Conservation (phyloP, 495 filamentous ascomycete species). For the Aspergillus kassunensis region DNA sequence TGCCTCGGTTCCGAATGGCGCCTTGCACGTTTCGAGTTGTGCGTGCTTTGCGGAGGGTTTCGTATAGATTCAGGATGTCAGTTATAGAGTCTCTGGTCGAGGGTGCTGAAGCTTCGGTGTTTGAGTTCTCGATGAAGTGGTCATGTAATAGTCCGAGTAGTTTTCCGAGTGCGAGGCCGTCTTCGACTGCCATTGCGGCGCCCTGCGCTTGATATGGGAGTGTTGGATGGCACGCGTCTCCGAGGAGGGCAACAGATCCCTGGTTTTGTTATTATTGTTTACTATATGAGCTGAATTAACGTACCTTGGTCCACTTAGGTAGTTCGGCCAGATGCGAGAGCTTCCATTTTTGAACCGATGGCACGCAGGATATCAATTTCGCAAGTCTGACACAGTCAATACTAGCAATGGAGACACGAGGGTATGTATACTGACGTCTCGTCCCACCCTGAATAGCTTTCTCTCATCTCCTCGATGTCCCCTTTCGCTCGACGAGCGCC, state of each 20-base stretch:
- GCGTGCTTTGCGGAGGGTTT: constrained; percentile 51
- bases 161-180: constrained; percentile 39
- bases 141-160: constrained; percentile 24
- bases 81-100: constrained; percentile 15
- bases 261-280: constrained; percentile 1
- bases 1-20: constrained; percentile 40
- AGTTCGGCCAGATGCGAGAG: constrained; percentile 50
- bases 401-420: background rate
- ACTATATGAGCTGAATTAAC: constrained; percentile 8
- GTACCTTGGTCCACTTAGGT: constrained; percentile 40
- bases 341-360: constrained; percentile 47
- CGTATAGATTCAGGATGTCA: constrained; percentile 47
- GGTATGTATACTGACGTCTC: constrained; percentile 8
- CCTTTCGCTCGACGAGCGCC: constrained; percentile 2
- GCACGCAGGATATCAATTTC: background rate
- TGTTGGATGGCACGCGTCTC: constrained; percentile 45
- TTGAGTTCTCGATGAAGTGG: background rate
- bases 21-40: constrained; percentile 49
- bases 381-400: background rate
- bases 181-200: constrained; percentile 39
- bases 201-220: constrained; percentile 22
- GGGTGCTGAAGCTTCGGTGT: background rate
- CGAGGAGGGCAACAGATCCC: constrained; percentile 50
- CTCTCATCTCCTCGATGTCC: constrained; percentile 10
- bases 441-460: constrained; percentile 16